Evolutionary conservation across 2,329 filamentous ascomycete genomes (phyloP).

Genomic region (Exophiala oligosperma): DNA sequence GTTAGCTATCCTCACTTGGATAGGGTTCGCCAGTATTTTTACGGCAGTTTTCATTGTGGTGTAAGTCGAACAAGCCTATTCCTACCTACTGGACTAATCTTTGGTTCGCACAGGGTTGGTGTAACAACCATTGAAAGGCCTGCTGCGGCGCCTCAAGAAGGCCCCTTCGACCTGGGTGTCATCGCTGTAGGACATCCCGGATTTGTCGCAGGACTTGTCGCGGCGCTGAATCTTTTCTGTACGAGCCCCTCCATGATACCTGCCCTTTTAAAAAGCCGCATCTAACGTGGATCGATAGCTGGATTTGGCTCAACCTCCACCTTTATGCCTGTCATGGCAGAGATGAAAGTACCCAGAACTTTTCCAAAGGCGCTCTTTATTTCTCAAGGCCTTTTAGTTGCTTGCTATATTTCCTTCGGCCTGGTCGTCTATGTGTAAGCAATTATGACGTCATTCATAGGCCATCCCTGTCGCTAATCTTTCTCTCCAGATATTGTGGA

Average conservation of each 20-base stretch:
- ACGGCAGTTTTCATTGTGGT: constrained; percentile 38
- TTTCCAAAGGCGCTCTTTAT: constrained; percentile 38
- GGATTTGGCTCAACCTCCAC: constrained; percentile 29
- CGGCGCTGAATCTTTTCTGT: constrained; percentile 34
- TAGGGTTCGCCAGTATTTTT: constrained; percentile 60
- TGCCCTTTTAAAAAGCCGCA: neutral
- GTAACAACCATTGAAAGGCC: constrained; percentile 38
- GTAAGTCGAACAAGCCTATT: neutral
- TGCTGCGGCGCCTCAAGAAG: constrained; percentile 37
- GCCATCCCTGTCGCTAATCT: too few species aligned
- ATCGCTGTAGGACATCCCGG: constrained; percentile 28
- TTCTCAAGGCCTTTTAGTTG: constrained; percentile 36
- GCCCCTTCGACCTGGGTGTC: constrained; percentile 35
- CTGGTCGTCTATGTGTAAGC: constrained; percentile 41
- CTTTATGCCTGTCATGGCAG: constrained; percentile 40
- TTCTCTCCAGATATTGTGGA: constrained; percentile 42
- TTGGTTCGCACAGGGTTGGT: constrained; percentile 23
- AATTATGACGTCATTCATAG: neutral
- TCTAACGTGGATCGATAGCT: neutral
- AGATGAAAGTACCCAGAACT: constrained; percentile 39
- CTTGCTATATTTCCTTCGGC: constrained; percentile 40
- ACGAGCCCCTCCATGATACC: constrained; percentile 26
- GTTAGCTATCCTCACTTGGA: constrained; percentile 59
- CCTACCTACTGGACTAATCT: constrained; percentile 16
- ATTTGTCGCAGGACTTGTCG: constrained; percentile 33